phyloP scores from a whole-genome alignment of 768 basidiomycete genomes.

The Mycena crocata region DNA sequence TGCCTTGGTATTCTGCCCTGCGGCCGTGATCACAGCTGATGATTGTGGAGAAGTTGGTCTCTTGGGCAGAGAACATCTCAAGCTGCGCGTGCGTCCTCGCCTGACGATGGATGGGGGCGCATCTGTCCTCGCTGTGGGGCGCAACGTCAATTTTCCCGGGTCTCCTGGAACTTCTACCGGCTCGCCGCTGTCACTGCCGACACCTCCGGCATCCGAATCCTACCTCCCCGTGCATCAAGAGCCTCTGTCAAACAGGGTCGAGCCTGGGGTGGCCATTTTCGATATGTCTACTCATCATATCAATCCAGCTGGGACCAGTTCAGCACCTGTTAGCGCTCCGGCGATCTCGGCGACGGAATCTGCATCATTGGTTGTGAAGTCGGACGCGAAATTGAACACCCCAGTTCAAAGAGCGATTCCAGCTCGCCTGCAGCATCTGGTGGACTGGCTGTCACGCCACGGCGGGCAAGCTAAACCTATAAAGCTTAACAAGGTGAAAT shows the following conservation, averaged over 20 bases:
- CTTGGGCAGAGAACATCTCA: conserved; percentile 6
- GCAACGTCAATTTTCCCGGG: neutral
- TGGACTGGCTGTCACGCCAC: conserved; percentile 12
- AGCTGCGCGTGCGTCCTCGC: conserved; percentile 8
- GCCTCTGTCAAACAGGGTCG: too few relatives aligned
- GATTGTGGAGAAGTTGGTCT: neutral
- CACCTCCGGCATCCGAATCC: neutral
- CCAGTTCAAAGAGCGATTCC: neutral
- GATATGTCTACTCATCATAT: neutral
- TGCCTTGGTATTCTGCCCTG: conserved; percentile 30
- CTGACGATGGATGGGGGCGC: conserved; percentile 8
- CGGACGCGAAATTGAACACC: neutral
- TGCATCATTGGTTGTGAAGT: neutral
- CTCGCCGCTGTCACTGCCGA: conserved; percentile 1
- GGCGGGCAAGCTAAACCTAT: conserved; percentile 8
- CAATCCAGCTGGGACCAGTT: neutral
- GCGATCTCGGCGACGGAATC: neutral
- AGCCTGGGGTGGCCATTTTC: neutral
- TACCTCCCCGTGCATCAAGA: neutral
- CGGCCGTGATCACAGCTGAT: conserved; percentile 13
- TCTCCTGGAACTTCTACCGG: neutral
- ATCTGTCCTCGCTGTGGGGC: conserved; percentile 12
- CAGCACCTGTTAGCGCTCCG: neutral
- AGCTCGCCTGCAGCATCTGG: conserved; percentile 15
- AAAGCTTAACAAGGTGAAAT: neutral